Evolutionary conservation across 164 flowering plant species (phyloP), one percentile per base, ranked within the genome.

Genomic region (Kalanchoe fedtschenkoi): DNA sequence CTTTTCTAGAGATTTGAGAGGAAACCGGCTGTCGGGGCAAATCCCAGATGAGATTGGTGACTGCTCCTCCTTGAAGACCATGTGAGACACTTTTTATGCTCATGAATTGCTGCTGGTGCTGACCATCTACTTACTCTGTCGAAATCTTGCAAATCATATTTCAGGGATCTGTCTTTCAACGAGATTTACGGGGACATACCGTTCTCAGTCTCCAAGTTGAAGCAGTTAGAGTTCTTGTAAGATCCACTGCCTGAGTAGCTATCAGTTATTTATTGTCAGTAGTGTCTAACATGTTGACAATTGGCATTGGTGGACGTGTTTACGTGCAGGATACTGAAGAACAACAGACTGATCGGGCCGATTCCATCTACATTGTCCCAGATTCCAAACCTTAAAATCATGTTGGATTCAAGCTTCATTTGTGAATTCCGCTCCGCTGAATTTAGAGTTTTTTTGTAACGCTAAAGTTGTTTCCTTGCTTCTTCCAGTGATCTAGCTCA

Each of bases 341-440:
- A 83, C 70, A 95, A 95, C 63, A 87, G 81, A 66, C 67, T 95
- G 68, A 84, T 75, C 53, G 99, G 99, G 59, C 97, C 97, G 5
- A 87, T 95, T 35, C 97, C 99, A 29, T 91, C 97, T 1, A 91
- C 96, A 0, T 66, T 95, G 60, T 88, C 99, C 13, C 99, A 95
- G 78, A 85, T 91, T 62, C 99, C 99, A n/a, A 95, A 89, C 73
- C 67, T 95, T 72, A 91, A 95, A 74, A 63, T 77, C 37, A 71
- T 95, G 99, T 95, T 70, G 78, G 96, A 78, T 8, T 34, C 26
- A 43, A 46, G 15, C 3, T 37, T 58, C 26, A 6, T 33, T 5
- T 21, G n/a, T 28, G 10, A 0, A 57, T 1, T 63, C 6, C 9
- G 66, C 19, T 29, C 1, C 19, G 15, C 13, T 53, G n/a, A 22